Evolutionary conservation across 2,329 filamentous ascomycete species (phyloP), one percentile per base, ranked within the genome.

Genomic region (Cordyceps farinosa): DNA sequence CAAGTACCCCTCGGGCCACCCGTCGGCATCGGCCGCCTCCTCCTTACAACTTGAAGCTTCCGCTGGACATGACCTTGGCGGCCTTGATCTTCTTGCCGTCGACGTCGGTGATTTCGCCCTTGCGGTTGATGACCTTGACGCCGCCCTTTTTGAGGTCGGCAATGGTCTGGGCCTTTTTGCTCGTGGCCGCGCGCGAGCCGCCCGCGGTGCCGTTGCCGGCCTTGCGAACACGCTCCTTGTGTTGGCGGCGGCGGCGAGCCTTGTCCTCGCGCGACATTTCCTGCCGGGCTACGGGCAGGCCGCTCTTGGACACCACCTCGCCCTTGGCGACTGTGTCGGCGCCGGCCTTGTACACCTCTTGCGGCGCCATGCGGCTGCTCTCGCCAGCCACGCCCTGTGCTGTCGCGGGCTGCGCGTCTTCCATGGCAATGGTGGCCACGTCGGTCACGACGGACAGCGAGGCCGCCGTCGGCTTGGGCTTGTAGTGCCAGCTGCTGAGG

Each of bases 401-500:
- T 0, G 89, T 91, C 17, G 90, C 89, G 8, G 95, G 94, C 70
- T 96, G 90, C 1, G 92, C 94, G 72, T 99, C 95, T 79, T 99
- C 95, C 90, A 98, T 96, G 68, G 86, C 84, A 67, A 98, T 88
- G 3, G 91, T 92, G n/a, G 93, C 91, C 4, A 95, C 91, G 76
- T 98, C 94, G 32, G 91, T 85, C 40, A 97, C 89, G 62, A 97
- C 90, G 50, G 91, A 93, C 66, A 99, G 85, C 52, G 86, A 86
- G n/a, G 91, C 87, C 58, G 89, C 89, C 2, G 89, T 84, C 11
- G 91, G 88, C 79, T 93, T 96, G 61, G 95, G 95, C 76, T 91
- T 93, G 84, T 97, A 97, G 78, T 97, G 90, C 88, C 92, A 96
- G 74, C 90, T 96, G 76, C 88, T 93, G 66, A 99, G 86, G 32